Percentiles rank a stretch among this genome's conserved stretches.
Evolutionary conservation across 1,284 basidiomycete genomes (phyloP).

Genomic region (Vanrija humicola): DNA sequence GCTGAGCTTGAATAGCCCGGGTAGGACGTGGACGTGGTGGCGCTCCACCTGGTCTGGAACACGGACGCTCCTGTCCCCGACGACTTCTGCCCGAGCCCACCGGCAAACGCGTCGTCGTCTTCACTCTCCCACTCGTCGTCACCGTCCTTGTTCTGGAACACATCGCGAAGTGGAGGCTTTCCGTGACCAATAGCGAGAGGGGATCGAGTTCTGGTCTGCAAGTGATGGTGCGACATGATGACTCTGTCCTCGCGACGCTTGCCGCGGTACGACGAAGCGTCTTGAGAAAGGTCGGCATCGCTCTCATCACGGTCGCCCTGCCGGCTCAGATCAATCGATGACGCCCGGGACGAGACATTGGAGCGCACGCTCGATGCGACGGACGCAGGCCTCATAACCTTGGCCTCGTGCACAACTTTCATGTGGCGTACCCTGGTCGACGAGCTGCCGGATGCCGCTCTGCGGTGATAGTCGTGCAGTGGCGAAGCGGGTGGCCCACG

Average conservation of each 20-base stretch:
- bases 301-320: conserved; percentile 13
- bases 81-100: conserved; percentile 47
- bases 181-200: conserved; percentile 24
- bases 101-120: conserved; percentile 45
- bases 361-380: conserved; percentile 38
- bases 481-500: conserved; percentile 29
- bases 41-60: conserved; percentile 6
- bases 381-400: conserved; percentile 29
- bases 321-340: conserved; percentile 19
- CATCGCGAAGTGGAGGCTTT: conserved; percentile 47
- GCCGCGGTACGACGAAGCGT: conserved; percentile 4
- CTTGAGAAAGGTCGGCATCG: not conserved
- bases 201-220: conserved; percentile 22
- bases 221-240: conserved; percentile 10
- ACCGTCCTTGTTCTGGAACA: conserved; percentile 47
- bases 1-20: not conserved
- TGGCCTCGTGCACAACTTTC: conserved; percentile 39
- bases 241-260: conserved; percentile 27
- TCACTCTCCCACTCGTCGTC: conserved; percentile 52
- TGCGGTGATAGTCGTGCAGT: conserved; percentile 42
- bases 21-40: not conserved
- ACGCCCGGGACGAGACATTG: conserved; percentile 30
- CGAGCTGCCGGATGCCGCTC: conserved; percentile 34
- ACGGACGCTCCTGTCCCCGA: not conserved
- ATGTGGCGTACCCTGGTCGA: conserved; percentile 40